A percentile compares a stretch with the other conserved stretches of the same genome.
These are phyloP conservation scores for Cutaneotrichosporon cutaneum DNA, from an alignment of 1,284 basidiomycete genomes.

Conservation along the genomic window DNA sequence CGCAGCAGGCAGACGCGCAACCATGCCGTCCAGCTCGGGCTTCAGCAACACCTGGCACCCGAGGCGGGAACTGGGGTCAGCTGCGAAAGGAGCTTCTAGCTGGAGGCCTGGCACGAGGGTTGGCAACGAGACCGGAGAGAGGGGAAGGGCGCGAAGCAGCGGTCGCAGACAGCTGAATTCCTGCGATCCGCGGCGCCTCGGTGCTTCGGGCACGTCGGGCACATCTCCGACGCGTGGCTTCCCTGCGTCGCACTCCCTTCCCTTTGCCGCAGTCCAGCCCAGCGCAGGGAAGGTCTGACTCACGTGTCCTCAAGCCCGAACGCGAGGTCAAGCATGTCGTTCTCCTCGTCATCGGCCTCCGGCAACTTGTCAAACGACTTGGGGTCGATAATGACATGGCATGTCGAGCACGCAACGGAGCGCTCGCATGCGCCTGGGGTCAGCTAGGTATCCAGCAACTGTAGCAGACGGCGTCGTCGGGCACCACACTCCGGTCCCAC, in stretches of 20 bases:
- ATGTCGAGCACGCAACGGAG: slow-evolving; percentile 95
- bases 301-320: slow-evolving; percentile 95
- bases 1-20: slow-evolving; percentile 81
- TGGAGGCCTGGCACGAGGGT: too few relatives aligned
- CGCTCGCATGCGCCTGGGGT: slow-evolving; percentile 89
- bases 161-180: neutral
- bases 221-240: too few relatives aligned
- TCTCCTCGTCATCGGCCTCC: slow-evolving; percentile 95
- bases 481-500: too few relatives aligned
- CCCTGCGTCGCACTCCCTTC: too few relatives aligned
- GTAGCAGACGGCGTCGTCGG: too few relatives aligned
- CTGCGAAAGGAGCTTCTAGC: too few relatives aligned
- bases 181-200: neutral
- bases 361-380: slow-evolving; percentile 80
- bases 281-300: too few relatives aligned
- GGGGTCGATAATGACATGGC: slow-evolving; percentile 85
- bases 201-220: too few relatives aligned
- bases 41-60: slow-evolving; percentile 79
- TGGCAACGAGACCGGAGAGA: too few relatives aligned
- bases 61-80: slow-evolving; percentile 57
- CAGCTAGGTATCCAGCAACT: too few relatives aligned
- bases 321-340: slow-evolving; percentile 97
- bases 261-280: too few relatives aligned
- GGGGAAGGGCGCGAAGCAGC: too few relatives aligned
- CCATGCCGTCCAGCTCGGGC: slow-evolving; percentile 79